Conservation (phyloP, 768 basidiomycete species). For the Macrocybe gigantea region DNA sequence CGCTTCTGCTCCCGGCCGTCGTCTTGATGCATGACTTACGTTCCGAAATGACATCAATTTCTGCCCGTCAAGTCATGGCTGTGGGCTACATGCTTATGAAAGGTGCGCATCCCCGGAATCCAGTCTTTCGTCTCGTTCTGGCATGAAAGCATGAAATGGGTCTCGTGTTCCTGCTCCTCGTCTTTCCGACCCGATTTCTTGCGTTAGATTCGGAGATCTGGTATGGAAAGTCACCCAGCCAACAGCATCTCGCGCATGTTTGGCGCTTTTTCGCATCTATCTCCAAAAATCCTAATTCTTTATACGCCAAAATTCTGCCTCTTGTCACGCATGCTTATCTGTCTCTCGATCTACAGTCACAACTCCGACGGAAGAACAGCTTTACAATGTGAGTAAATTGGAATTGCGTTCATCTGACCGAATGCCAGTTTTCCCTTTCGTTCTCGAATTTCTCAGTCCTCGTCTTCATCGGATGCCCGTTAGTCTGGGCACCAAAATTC, state of each 20-base stretch:
- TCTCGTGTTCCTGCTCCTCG: background rate
- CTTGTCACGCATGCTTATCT: background rate
- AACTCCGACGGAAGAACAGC: conserved; percentile 46
- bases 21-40: background rate
- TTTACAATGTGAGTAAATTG: conserved; percentile 40
- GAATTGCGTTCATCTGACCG: conserved; percentile 4
- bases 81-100: conserved; percentile 57
- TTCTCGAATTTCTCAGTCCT: conserved; percentile 7
- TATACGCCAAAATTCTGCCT: too few relatives aligned
- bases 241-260: background rate
- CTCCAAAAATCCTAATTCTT: background rate
- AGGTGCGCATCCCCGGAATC: conserved; percentile 32
- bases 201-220: conserved; percentile 4
- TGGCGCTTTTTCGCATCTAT: conserved; percentile 12
- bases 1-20: background rate
- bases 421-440: conserved; percentile 1
- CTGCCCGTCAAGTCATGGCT: conserved; percentile 38
- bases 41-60: background rate
- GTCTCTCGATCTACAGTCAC: conserved; percentile 29
- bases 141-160: too few relatives aligned
- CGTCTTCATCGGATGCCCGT: conserved; percentile 2
- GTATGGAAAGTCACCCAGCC: too few relatives aligned
- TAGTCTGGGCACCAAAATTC: too few relatives aligned
- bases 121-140: background rate
- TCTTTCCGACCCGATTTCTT: conserved; percentile 6